Conservation (phyloP, 106 monocot species). For the Dendrobium chrysotoxum region DNA sequence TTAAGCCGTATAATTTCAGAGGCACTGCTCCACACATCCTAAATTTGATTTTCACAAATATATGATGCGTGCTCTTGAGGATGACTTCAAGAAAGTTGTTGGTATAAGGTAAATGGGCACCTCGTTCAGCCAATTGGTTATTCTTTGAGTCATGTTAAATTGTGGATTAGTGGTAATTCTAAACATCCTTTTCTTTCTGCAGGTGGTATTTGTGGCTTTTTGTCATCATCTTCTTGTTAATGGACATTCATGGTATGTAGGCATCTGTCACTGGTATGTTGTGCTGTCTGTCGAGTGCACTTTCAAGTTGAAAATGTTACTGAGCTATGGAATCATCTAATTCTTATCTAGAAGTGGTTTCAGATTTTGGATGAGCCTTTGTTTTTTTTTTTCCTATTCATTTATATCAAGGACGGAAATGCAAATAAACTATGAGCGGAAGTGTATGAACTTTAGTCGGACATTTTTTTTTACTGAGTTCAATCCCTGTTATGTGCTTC, state of each 20-base stretch:
- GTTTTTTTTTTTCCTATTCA: neutral
- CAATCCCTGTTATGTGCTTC: neutral
- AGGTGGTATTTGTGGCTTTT: conserved; percentile 81
- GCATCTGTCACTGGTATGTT: neutral
- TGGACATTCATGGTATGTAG: conserved; percentile 49
- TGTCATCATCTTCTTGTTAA: conserved; percentile 55
- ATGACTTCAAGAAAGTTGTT: conserved; percentile 56
- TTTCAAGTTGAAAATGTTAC: neutral
- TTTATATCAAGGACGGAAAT: neutral
- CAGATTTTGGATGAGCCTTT: neutral
- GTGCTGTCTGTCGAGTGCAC: neutral
- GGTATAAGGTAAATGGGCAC: conserved; percentile 36
- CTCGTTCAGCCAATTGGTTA: neutral
- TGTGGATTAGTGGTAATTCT: neutral
- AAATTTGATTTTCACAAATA: conserved; percentile 62
- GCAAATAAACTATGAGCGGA: neutral
- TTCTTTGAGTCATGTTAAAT: neutral
- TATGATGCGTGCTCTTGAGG: conserved; percentile 52
- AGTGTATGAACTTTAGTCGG: neutral
- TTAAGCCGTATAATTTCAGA: conserved; percentile 17
- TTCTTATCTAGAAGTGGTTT: neutral
- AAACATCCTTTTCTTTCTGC: conserved; percentile 15
- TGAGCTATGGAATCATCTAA: neutral
- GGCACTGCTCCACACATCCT: conserved; percentile 27
- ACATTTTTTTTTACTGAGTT: neutral